A percentile compares a stretch with the other conserved stretches of the same genome.
Conservation (phyloP, 2,329 filamentous ascomycete species). For the Phialemoniopsis sp. region DNA sequence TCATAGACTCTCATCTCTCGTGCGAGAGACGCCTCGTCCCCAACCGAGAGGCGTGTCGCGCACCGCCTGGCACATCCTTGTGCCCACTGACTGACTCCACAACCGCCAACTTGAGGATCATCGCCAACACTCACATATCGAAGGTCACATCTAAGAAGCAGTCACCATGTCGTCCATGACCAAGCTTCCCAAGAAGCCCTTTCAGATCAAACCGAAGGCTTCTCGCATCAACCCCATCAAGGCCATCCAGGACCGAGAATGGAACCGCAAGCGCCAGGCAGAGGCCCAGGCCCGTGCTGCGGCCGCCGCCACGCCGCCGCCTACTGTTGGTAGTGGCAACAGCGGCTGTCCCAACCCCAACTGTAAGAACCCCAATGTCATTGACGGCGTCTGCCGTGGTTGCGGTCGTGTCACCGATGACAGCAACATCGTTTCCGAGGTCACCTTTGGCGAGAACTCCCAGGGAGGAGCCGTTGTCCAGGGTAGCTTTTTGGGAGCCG, state of each 20-base stretch:
- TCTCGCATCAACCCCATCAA: conserved; percentile 39
- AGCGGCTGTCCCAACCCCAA: conserved; percentile 50
- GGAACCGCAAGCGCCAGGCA: conserved; percentile 33
- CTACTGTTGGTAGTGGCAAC: conserved; percentile 28
- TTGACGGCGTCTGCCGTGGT: conserved; percentile 69
- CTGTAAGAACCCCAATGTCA: conserved; percentile 57
- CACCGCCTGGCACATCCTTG: no score
- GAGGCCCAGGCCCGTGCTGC: conserved; percentile 11
- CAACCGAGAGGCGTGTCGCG: no score
- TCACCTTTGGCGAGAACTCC: conserved; percentile 84
- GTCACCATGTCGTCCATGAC: conserved; percentile 8
- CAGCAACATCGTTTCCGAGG: conserved; percentile 85
- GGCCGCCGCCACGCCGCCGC: conserved; percentile 18
- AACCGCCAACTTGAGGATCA: not conserved
- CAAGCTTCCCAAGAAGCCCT: conserved; percentile 14
- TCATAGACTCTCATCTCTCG: no score
- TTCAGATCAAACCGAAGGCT: conserved; percentile 14
- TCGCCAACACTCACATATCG: not conserved
- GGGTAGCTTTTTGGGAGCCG: conserved; percentile 81
- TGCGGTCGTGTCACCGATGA: conserved; percentile 85
- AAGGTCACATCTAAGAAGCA: no score
- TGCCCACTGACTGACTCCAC: no score
- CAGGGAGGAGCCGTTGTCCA: conserved; percentile 86
- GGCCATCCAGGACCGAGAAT: conserved; percentile 47
- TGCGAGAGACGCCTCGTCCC: no score